Evolutionary conservation across 306 rosid species (phyloP).

Genomic region (Vigna reflexopilosa): DNA sequence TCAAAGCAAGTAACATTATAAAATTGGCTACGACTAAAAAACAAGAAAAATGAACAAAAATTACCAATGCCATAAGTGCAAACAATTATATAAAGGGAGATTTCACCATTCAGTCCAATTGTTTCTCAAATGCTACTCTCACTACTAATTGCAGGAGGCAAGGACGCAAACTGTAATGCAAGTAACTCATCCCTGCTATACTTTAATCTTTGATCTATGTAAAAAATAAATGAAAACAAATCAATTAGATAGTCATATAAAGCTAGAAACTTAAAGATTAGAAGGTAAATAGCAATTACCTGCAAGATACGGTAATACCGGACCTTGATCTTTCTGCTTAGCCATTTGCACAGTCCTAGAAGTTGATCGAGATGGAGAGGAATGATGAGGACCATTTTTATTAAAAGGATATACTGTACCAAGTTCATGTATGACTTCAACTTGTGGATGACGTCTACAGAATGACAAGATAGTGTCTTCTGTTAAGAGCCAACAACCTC

Average conservation of each 20-base stretch:
- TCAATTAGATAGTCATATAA: slow-evolving; percentile 35
- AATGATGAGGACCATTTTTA: slow-evolving; percentile 43
- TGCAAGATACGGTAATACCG: slow-evolving; percentile 57
- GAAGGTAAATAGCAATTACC: slow-evolving; percentile 56
- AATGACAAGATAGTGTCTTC: slow-evolving; percentile 57
- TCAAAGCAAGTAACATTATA: not conserved
- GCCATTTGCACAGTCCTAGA: slow-evolving; percentile 48
- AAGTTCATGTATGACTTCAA: slow-evolving; percentile 76
- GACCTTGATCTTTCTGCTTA: slow-evolving; percentile 43
- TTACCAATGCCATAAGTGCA: slow-evolving; percentile 3
- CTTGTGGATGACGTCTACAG: slow-evolving; percentile 67
- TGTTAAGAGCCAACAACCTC: slow-evolving; percentile 93
- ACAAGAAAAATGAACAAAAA: not conserved
- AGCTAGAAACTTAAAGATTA: slow-evolving; percentile 22
- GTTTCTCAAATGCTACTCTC: slow-evolving; percentile 29
- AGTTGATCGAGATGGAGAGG: slow-evolving; percentile 54
- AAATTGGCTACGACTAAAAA: not conserved
- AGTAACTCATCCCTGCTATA: slow-evolving; percentile 82
- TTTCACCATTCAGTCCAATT: slow-evolving; percentile 23
- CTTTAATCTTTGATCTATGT: slow-evolving; percentile 85
- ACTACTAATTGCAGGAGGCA: slow-evolving; percentile 40
- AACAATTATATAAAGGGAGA: slow-evolving; percentile 17
- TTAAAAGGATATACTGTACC: slow-evolving; percentile 46
- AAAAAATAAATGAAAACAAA: slow-evolving; percentile 41
- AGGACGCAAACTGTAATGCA: slow-evolving; percentile 57